A percentile compares a stretch with the other conserved stretches of the same genome.
Conservation (phyloP, 148 eudicot genomes). For the Oxyria digyna region DNA sequence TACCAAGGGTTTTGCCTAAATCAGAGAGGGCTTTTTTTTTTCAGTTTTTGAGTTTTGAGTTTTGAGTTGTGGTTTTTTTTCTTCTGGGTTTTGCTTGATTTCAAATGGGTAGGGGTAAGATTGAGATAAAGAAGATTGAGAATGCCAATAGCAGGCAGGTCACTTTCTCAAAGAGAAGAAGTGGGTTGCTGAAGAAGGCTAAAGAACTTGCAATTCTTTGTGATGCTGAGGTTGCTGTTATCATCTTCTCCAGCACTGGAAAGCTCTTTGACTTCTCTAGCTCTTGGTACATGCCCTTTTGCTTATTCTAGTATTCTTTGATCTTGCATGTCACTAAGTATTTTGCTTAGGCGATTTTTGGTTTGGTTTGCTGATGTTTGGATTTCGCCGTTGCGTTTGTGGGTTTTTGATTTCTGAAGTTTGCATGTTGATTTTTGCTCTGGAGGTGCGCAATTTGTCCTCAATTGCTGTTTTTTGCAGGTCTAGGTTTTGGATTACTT, state of each 20-base stretch:
- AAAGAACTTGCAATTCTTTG: constrained; percentile 53
- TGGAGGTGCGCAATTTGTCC: no score
- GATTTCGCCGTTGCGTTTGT: background rate
- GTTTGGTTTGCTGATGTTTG: background rate
- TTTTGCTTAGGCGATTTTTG: background rate
- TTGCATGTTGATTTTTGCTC: background rate
- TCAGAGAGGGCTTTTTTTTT: constrained; percentile 1
- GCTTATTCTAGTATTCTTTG: background rate
- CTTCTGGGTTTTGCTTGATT: constrained; percentile 13
- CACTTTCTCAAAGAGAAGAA: constrained; percentile 51
- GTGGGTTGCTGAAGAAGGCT: constrained; percentile 61
- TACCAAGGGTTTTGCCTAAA: constrained; percentile 3
- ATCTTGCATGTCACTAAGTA: constrained; percentile 13
- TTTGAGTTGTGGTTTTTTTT: constrained; percentile 14
- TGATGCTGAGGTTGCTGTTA: constrained; percentile 63
- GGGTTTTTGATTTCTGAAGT: background rate
- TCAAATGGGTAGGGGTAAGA: constrained; percentile 50
- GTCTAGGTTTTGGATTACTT: background rate
- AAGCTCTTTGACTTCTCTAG: constrained; percentile 53
- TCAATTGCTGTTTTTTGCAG: background rate
- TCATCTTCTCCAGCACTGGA: constrained; percentile 56
- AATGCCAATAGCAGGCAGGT: constrained; percentile 68
- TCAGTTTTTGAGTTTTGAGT: constrained; percentile 1
- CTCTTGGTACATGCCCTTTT: constrained; percentile 23
- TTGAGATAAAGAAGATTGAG: constrained; percentile 58